Evolutionary conservation across 208 protist genomes (phyloP).

Genomic region (Acanthamoeba sp.): DNA sequence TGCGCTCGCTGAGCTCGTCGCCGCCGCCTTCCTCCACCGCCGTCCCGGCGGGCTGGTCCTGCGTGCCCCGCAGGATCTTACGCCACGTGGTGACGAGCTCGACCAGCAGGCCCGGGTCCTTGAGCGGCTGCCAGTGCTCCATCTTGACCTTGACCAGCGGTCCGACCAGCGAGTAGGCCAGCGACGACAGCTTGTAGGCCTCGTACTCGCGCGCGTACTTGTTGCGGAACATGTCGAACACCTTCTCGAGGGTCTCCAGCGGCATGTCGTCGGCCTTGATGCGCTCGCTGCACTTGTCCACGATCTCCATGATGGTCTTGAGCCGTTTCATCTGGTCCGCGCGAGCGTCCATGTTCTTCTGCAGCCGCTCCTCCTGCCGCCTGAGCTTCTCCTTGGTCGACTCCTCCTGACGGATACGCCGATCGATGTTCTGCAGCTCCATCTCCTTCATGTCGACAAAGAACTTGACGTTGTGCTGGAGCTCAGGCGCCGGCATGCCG

Average conservation of each 20-base stretch:
- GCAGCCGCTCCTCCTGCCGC: slow-evolving; percentile 30
- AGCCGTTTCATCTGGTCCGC: slow-evolving; percentile 29
- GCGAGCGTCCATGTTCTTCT: not conserved
- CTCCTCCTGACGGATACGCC: slow-evolving; percentile 22
- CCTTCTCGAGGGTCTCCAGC: slow-evolving; percentile 43
- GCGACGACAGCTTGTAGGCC: slow-evolving; percentile 28
- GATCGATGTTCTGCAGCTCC: slow-evolving; percentile 55
- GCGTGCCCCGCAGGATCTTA: slow-evolving; percentile 2
- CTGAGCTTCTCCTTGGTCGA: not conserved
- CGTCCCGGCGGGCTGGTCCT: not conserved
- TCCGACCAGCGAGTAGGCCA: slow-evolving; percentile 8
- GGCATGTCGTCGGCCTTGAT: slow-evolving; percentile 29
- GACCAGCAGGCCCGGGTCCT: slow-evolving; percentile 28
- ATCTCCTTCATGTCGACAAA: slow-evolving; percentile 70
- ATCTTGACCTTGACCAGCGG: slow-evolving; percentile 49
- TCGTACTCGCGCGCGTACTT: slow-evolving; percentile 69
- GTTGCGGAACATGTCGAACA: slow-evolving; percentile 68
- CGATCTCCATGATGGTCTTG: slow-evolving; percentile 48
- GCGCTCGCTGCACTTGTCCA: slow-evolving; percentile 44
- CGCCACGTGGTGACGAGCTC: slow-evolving; percentile 38
- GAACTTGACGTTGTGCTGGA: slow-evolving; percentile 73
- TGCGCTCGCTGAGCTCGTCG: not conserved
- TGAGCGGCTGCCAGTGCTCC: slow-evolving; percentile 26
- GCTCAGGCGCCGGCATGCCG: slow-evolving; percentile 70
- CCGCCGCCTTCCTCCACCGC: not conserved